phyloP scores from a whole-genome alignment of 2,329 filamentous ascomycete species.

The Diaporthe sp. region DNA sequence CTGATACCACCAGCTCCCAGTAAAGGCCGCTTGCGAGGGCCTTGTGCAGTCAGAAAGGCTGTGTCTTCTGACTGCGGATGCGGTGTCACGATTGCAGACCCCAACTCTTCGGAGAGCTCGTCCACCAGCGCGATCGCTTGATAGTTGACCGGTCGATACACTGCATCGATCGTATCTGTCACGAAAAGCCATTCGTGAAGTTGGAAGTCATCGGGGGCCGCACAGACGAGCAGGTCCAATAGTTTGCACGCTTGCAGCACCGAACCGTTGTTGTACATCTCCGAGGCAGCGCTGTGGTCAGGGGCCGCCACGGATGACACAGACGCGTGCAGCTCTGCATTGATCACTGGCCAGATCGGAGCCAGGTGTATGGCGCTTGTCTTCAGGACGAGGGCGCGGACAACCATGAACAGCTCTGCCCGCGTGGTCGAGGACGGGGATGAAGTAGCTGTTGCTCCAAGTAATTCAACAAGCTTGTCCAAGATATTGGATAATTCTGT shows the following conservation, averaged over 20 bases:
- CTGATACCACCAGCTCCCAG: constrained; percentile 66
- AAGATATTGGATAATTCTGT: constrained; percentile 79
- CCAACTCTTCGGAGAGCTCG: constrained; percentile 83
- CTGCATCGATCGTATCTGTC: constrained; percentile 95
- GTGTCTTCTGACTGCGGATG: constrained; percentile 53
- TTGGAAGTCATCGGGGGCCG: constrained; percentile 95
- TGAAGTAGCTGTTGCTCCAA: constrained; percentile 85
- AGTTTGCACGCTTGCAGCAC: constrained; percentile 95
- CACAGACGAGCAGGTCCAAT: constrained; percentile 86
- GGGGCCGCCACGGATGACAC: constrained; percentile 80
- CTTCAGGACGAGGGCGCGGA: constrained; percentile 85
- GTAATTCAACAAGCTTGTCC: constrained; percentile 88
- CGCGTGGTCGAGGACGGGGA: constrained; percentile 92
- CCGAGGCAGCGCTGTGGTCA: constrained; percentile 72
- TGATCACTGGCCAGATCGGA: constrained; percentile 90
- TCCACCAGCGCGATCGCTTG: constrained; percentile 84
- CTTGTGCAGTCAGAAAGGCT: constrained; percentile 52
- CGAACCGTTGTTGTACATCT: constrained; percentile 82
- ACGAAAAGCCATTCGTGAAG: constrained; percentile 99
- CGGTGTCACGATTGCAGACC: constrained; percentile 56
- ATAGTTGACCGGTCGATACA: constrained; percentile 82
- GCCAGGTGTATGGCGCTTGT: constrained; percentile 85
- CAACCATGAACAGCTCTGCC: constrained; percentile 89
- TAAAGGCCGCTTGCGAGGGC: constrained; percentile 61
- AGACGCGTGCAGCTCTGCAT: constrained; percentile 85